Conservation (phyloP, 2,329 filamentous ascomycete species). For the Pezicula rhizophila region DNA sequence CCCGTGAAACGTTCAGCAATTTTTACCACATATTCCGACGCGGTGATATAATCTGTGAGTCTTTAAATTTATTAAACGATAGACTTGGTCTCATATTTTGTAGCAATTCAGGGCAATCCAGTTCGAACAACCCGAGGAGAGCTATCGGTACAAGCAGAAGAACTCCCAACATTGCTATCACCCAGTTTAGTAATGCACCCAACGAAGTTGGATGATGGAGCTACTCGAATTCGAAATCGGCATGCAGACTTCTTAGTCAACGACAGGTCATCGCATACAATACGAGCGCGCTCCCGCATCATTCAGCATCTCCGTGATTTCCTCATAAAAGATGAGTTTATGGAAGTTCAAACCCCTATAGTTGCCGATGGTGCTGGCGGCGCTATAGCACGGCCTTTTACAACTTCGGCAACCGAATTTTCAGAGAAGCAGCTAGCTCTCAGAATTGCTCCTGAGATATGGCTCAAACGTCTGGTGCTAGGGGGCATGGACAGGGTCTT, state of each 20-base stretch:
- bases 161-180: constrained; percentile 66
- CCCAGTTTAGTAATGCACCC: constrained; percentile 79
- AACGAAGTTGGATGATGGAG: constrained; percentile 59
- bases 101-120: constrained; percentile 61
- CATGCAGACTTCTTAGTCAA: constrained; percentile 86
- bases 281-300: constrained; percentile 69
- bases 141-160: constrained; percentile 63
- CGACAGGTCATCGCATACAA: constrained; percentile 56
- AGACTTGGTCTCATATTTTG: constrained; percentile 9
- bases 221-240: constrained; percentile 68
- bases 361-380: constrained; percentile 79
- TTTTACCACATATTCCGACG: constrained; percentile 63
- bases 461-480: constrained; percentile 86
- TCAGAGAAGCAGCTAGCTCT: constrained; percentile 66
- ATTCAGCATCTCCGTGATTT: constrained; percentile 69
- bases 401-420: constrained; percentile 73
- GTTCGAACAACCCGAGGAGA: constrained; percentile 66
- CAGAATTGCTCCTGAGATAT: constrained; percentile 88
- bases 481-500: constrained; percentile 86
- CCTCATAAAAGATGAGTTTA: constrained; percentile 65
- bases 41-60: constrained; percentile 79
- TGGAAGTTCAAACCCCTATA: constrained; percentile 89
- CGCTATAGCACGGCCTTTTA: constrained; percentile 79
- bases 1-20: constrained; percentile 44
- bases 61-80: constrained; percentile 2